Conservation (phyloP, 805 yeast genomes). For the Cyberlindnera xylosilytica region DNA sequence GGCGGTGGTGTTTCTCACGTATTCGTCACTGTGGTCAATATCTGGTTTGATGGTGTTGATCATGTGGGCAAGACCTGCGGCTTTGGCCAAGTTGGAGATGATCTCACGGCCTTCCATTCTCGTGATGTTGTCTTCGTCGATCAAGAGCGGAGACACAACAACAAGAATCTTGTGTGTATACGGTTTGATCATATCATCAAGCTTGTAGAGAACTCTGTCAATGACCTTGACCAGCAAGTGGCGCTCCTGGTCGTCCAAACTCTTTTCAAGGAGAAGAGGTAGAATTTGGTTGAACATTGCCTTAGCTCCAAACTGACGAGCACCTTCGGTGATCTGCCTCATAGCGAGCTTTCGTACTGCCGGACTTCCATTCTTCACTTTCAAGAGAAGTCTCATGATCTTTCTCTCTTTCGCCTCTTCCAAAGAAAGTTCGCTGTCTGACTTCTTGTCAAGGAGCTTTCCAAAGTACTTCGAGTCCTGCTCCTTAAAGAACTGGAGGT, state of each 20-base stretch:
- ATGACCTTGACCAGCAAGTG: constrained; percentile 76
- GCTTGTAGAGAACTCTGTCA: constrained; percentile 61
- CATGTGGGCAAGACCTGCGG: constrained; percentile 80
- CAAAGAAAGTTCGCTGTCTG: constrained; percentile 35
- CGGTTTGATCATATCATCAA: constrained; percentile 67
- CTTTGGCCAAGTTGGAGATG: constrained; percentile 67
- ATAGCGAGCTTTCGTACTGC: constrained; percentile 64
- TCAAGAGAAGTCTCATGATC: constrained; percentile 60
- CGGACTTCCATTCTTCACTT: constrained; percentile 77
- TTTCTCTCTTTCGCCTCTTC: constrained; percentile 59
- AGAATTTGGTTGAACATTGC: constrained; percentile 65
- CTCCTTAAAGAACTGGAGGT: constrained; percentile 64
- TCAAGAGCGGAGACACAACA: constrained; percentile 74
- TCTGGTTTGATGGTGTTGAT: constrained; percentile 79
- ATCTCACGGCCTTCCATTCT: constrained; percentile 79
- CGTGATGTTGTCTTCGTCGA: constrained; percentile 75
- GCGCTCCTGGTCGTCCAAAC: constrained; percentile 77
- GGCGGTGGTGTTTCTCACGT: constrained; percentile 71
- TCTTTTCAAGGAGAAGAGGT: constrained; percentile 70
- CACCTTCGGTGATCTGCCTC: constrained; percentile 61
- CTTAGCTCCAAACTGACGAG: constrained; percentile 66
- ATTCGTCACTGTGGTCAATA: constrained; percentile 79
- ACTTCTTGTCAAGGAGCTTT: constrained; percentile 40
- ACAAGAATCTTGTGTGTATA: constrained; percentile 67
- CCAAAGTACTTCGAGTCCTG: constrained; percentile 74